Evolutionary conservation across 768 basidiomycete genomes (phyloP).

Genomic region (Tylopilus subfusipes): DNA sequence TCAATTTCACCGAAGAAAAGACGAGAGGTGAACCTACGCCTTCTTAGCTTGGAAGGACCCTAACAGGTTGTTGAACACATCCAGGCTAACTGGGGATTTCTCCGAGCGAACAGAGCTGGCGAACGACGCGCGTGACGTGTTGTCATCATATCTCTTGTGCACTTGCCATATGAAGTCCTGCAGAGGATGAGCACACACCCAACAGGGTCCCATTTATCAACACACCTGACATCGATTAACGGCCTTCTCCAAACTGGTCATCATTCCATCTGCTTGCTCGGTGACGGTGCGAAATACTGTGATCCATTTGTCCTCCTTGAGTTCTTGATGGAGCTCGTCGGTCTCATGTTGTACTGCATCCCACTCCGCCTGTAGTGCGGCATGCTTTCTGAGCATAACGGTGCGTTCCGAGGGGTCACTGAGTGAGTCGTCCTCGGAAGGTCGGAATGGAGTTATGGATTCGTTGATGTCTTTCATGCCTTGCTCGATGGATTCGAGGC

Average conservation of each 20-base stretch:
- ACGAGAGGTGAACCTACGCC: constrained; percentile 49
- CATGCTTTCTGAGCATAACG: constrained; percentile 68
- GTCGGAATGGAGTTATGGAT: constrained; percentile 57
- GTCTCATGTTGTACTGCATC: constrained; percentile 75
- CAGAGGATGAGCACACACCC: constrained; percentile 1
- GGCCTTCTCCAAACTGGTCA: constrained; percentile 92
- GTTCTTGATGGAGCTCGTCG: constrained; percentile 79
- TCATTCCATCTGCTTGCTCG: constrained; percentile 97
- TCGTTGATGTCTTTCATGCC: constrained; percentile 70
- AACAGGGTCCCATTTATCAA: neutral
- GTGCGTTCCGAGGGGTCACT: constrained; percentile 39
- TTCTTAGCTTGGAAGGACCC: constrained; percentile 87
- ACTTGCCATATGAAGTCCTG: constrained; percentile 88
- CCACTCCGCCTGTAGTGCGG: constrained; percentile 74
- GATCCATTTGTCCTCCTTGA: constrained; percentile 97
- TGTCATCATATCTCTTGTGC: constrained; percentile 54
- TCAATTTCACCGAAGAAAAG: constrained; percentile 11
- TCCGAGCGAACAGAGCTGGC: constrained; percentile 47
- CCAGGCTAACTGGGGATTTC: constrained; percentile 50
- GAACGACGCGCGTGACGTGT: constrained; percentile 39
- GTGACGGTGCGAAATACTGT: constrained; percentile 91
- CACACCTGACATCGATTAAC: constrained; percentile 84
- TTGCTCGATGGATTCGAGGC: constrained; percentile 66
- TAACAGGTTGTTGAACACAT: constrained; percentile 61
- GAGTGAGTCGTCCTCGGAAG: constrained; percentile 44